Base-by-base conservation (phyloP, 371 early-diverging fungal genomes). In the Umbelopsis sp. region DNA sequence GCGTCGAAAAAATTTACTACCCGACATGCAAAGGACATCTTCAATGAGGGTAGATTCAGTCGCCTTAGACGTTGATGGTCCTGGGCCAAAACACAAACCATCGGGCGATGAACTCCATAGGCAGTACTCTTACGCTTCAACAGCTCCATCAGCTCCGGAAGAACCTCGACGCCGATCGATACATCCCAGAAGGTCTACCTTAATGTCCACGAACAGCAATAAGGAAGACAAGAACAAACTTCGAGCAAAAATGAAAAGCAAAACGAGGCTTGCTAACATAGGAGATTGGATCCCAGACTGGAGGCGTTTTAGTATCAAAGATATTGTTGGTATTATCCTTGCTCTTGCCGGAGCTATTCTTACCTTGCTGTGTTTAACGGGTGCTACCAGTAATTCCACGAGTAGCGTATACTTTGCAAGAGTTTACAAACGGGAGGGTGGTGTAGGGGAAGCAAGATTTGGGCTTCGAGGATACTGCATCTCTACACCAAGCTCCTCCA, bases 381-480 rank as follows among this genome's bases (percentile, higher is more conserved):
- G 80, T 6, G 66, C 76, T 45, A 66, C 66, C 22, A 63, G 63
- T 10, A 44, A 63, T 8, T 65, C 70, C 32, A 69, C 72, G 44
- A 68, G 73, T 29, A 66, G 69, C 37, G 68, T 83, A 44, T 71
- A 79, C 66, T 83, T 83, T 66, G 72, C 70, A 20, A 76, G 74
- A 53, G 64, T 83, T 6, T 57, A 57, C 29, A 18, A 12, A 1
- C 71, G 70, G 6, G 74, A 77, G 65, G 65, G 72, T 20, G 52
- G 69, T 6, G 41, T 71, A 0, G 67, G 70, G 7, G 14, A 66
- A 70, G 72, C 8, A 72, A 74, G 50, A n/a, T 80, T 72, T 69
- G 78, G 80, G 1, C 74, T 76, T 76, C 72, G 73, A 69, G 83
- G 77, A 22, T 83, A 80, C 45, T 83, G 83, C 62, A 48, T 79